Conservation (phyloP, 1,284 basidiomycete genomes). For the Puccinia horiana region DNA sequence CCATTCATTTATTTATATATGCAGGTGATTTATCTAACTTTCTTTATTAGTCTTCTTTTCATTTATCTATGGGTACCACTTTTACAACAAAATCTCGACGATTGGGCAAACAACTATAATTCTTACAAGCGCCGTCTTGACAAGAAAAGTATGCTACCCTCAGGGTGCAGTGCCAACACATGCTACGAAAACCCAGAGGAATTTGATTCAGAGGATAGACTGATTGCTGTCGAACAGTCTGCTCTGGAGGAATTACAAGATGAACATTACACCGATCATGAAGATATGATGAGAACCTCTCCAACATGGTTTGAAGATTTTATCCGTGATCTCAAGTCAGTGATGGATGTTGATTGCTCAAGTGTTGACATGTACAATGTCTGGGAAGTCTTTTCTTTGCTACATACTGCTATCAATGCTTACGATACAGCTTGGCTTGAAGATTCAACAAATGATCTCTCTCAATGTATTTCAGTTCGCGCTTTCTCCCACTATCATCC, state of each 20-base stretch:
- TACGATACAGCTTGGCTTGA: neutral
- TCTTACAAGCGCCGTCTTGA: neutral
- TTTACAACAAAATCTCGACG: neutral
- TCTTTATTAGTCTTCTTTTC: neutral
- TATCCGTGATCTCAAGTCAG: neutral
- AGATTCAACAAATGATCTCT: neutral
- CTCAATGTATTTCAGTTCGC: neutral
- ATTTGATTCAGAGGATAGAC: neutral
- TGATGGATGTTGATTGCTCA: neutral
- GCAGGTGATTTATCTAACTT: neutral
- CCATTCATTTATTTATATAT: neutral
- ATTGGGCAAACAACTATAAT: slow-evolving; percentile 16
- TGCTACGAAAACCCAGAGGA: slow-evolving; percentile 4
- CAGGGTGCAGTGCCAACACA: neutral
- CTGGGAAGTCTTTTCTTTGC: neutral
- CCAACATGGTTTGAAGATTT: neutral
- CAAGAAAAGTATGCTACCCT: neutral
- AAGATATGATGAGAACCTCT: neutral
- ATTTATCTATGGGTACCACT: slow-evolving; percentile 2
- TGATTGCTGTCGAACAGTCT: neutral
- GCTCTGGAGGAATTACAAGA: neutral
- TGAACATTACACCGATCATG: neutral
- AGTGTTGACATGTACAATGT: neutral
- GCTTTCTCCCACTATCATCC: neutral
- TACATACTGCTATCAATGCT: neutral